phyloP scores from a whole-genome alignment of 306 rosid genomes.

The Quercus cerris region DNA sequence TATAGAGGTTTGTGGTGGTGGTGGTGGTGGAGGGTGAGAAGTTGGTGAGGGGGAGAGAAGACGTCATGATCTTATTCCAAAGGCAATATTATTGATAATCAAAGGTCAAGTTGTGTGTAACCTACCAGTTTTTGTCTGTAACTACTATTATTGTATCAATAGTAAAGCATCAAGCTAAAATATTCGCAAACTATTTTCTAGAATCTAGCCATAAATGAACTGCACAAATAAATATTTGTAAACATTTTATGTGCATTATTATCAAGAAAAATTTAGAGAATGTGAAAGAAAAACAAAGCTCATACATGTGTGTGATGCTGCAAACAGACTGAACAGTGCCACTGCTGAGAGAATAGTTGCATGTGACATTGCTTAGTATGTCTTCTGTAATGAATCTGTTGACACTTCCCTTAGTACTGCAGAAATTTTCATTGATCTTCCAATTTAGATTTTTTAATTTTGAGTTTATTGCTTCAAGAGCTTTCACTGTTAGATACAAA shows the following conservation, averaged over 20 bases:
- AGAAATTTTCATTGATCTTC: slow-evolving; percentile 43
- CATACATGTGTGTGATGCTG: slow-evolving; percentile 55
- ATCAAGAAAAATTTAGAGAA: neutral
- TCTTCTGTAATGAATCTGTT: neutral
- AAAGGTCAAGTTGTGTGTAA: too few relatives aligned
- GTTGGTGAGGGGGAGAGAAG: too few relatives aligned
- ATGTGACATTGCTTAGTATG: slow-evolving; percentile 35
- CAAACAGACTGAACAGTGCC: slow-evolving; percentile 25
- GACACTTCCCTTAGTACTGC: slow-evolving; percentile 30
- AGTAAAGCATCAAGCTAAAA: neutral
- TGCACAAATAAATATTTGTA: neutral
- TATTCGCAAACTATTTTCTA: neutral
- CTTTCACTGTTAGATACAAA: slow-evolving; percentile 32
- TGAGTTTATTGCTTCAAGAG: slow-evolving; percentile 45
- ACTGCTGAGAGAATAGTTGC: slow-evolving; percentile 37
- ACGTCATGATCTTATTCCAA: too few relatives aligned
- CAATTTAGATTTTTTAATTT: slow-evolving; percentile 39
- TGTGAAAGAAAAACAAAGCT: neutral
- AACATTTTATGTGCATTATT: neutral
- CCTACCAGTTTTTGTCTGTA: too few relatives aligned
- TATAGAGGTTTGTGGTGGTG: too few relatives aligned
- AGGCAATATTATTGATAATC: too few relatives aligned
- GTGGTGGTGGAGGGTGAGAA: too few relatives aligned
- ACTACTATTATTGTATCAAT: neutral
- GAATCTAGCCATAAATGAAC: neutral